These are phyloP conservation scores for Chalciporus pseudorubinellus DNA, from an alignment of 768 basidiomycete genomes.

Conservation along the genomic window DNA sequence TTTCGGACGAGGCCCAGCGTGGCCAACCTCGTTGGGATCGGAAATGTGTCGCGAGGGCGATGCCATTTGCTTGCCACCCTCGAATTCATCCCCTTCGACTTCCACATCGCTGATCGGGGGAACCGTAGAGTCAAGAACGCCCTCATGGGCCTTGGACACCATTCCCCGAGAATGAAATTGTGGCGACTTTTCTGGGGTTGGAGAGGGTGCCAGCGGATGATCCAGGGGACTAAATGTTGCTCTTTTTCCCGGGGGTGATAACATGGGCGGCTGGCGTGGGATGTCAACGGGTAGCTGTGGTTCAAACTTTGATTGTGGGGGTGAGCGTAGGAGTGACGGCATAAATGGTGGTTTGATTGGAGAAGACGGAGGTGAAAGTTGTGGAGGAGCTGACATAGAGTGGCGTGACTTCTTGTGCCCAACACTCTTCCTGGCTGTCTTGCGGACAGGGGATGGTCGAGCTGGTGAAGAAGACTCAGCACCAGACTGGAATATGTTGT, in stretches of 20 bases:
- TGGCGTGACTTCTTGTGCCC: slow-evolving; percentile 55
- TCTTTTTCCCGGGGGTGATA: slow-evolving; percentile 14
- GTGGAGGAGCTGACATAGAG: slow-evolving; percentile 70
- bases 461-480: slow-evolving; percentile 81
- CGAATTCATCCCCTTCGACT: slow-evolving; percentile 13
- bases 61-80: slow-evolving; percentile 24
- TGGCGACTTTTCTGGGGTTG: slow-evolving; percentile 9
- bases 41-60: slow-evolving; percentile 40
- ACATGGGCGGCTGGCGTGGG: slow-evolving; percentile 28
- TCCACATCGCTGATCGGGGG: slow-evolving; percentile 22
- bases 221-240: slow-evolving; percentile 13
- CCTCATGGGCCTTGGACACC: neutral
- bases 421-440: slow-evolving; percentile 40
- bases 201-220: slow-evolving; percentile 19
- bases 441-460: slow-evolving; percentile 56
- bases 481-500: slow-evolving; percentile 89
- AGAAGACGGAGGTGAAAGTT: slow-evolving; percentile 44
- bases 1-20: slow-evolving; percentile 12
- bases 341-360: slow-evolving; percentile 31
- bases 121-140: neutral
- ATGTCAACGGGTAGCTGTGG: slow-evolving; percentile 46
- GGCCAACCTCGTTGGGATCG: slow-evolving; percentile 27
- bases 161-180: slow-evolving; percentile 4
- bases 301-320: slow-evolving; percentile 56
- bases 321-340: slow-evolving; percentile 35